Percentiles rank a stretch among this genome's conserved stretches.
Evolutionary conservation across 2,329 filamentous ascomycete species (phyloP).

Genomic region (Diaporthe sp.): DNA sequence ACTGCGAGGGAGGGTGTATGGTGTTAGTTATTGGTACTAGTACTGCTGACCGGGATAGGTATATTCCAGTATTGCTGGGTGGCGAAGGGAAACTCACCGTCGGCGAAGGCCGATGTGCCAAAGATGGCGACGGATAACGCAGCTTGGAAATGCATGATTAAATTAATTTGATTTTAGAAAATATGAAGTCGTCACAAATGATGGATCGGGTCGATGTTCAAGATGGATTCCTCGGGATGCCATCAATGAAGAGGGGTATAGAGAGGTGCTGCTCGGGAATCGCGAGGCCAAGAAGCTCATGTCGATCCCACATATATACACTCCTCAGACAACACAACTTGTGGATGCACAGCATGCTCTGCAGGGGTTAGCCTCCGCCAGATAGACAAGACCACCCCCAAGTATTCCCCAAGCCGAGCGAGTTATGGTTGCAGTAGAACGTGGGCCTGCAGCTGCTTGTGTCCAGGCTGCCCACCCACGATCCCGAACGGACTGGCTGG

Average conservation of each 20-base stretch:
- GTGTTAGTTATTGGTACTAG: not conserved
- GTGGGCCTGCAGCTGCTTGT: conserved; percentile 4
- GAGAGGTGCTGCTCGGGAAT: not conserved
- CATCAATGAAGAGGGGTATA: not conserved
- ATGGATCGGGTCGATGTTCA: not conserved
- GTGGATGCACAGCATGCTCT: not conserved
- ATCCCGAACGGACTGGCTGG: conserved; percentile 5
- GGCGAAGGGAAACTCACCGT: not conserved
- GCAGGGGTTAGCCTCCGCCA: conserved; percentile 3
- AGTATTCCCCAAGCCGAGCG: not conserved
- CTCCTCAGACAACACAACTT: not conserved
- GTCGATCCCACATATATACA: conserved; percentile 10
- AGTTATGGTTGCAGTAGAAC: conserved; percentile 15
- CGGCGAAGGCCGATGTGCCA: not conserved
- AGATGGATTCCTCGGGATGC: not conserved
- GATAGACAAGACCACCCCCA: not conserved
- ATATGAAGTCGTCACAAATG: not conserved
- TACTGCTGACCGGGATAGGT: not conserved
- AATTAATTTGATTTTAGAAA: no score
- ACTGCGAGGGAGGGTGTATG: not conserved
- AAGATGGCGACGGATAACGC: conserved; percentile 13
- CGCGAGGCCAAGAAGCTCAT: conserved; percentile 11
- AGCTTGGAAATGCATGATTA: conserved; percentile 14
- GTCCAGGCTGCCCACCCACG: conserved; percentile 7
- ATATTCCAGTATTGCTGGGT: not conserved